Percentiles rank a stretch among this genome's conserved stretches.
Conservation (phyloP, 129 eudicot genomes). For the Solidago caesia region DNA sequence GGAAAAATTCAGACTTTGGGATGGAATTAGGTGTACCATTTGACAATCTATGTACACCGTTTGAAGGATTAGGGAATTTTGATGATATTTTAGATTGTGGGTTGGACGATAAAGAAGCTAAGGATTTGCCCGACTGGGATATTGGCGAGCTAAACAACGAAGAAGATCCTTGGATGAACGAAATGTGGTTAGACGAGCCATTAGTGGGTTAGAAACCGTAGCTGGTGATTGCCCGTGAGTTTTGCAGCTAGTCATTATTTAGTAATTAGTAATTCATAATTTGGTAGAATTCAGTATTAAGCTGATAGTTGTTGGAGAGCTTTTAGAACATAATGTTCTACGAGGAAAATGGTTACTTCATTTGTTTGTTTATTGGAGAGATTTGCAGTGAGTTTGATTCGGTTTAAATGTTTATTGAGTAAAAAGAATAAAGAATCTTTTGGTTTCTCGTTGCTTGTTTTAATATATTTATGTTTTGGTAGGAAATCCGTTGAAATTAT, state of each 20-base stretch:
- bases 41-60: conserved; percentile 30
- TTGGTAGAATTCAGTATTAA: not conserved
- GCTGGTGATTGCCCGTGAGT: conserved; percentile 37
- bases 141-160: conserved; percentile 39
- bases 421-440: no score
- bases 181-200: conserved; percentile 35
- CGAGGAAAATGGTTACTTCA: not conserved
- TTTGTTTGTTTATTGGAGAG: conserved; percentile 6
- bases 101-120: conserved; percentile 36
- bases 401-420: not conserved
- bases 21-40: conserved; percentile 39
- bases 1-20: conserved; percentile 40
- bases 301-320: not conserved
- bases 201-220: not conserved
- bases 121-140: conserved; percentile 52
- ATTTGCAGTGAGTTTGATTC: conserved; percentile 14
- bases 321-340: not conserved
- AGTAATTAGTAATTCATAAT: not conserved
- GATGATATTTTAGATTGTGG: conserved; percentile 52
- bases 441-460: no score
- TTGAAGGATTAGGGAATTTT: conserved; percentile 35
- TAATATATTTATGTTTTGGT: no score
- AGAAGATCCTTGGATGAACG: conserved; percentile 60
- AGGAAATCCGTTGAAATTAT: no score
- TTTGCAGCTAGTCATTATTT: conserved; percentile 43